A percentile compares a stretch with the other conserved stretches of the same genome.
phyloP scores from a whole-genome alignment of 768 basidiomycete species.

The Daedalea quercina region DNA sequence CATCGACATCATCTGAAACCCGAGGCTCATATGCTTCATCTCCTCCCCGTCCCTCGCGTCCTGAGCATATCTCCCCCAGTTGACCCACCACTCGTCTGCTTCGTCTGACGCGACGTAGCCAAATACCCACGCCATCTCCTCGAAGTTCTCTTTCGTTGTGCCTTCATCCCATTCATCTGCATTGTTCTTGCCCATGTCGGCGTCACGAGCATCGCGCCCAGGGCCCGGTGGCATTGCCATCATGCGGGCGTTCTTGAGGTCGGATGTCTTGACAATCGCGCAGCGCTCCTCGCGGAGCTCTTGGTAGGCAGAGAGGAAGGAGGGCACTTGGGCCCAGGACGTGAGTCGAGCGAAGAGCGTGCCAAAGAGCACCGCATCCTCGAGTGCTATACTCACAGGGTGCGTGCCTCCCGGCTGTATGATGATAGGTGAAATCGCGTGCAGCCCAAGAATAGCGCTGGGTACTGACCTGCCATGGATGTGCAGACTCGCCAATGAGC shows the following conservation, averaged over 20 bases:
- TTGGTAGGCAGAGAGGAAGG: slow-evolving; percentile 48
- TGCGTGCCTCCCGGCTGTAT: slow-evolving; percentile 49
- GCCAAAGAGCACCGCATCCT: slow-evolving; percentile 57
- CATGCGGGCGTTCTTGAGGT: slow-evolving; percentile 38
- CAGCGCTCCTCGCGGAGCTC: slow-evolving; percentile 52
- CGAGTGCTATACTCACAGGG: slow-evolving; percentile 44
- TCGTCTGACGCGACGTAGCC: slow-evolving; percentile 47
- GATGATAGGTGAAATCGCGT: neutral
- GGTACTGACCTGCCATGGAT: slow-evolving; percentile 43
- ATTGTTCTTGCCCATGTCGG: slow-evolving; percentile 27
- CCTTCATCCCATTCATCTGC: slow-evolving; percentile 39
- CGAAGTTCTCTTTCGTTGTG: slow-evolving; percentile 42
- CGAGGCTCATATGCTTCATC: slow-evolving; percentile 4
- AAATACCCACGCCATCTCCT: slow-evolving; percentile 42
- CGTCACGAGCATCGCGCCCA: slow-evolving; percentile 39
- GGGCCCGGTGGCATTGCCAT: slow-evolving; percentile 38
- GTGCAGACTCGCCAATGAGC: slow-evolving; percentile 56
- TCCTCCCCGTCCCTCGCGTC: slow-evolving; percentile 18
- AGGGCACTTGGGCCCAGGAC: slow-evolving; percentile 39
- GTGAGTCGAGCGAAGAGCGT: slow-evolving; percentile 51
- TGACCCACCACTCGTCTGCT: slow-evolving; percentile 62
- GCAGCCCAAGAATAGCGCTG: neutral
- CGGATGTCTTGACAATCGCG: slow-evolving; percentile 36
- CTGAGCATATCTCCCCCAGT: slow-evolving; percentile 44
- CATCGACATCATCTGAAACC: slow-evolving; percentile 10